Evolutionary conservation across 495 filamentous ascomycete species (phyloP), one percentile per base, ranked within the genome.

Genomic region (Sporormia fimetaria): DNA sequence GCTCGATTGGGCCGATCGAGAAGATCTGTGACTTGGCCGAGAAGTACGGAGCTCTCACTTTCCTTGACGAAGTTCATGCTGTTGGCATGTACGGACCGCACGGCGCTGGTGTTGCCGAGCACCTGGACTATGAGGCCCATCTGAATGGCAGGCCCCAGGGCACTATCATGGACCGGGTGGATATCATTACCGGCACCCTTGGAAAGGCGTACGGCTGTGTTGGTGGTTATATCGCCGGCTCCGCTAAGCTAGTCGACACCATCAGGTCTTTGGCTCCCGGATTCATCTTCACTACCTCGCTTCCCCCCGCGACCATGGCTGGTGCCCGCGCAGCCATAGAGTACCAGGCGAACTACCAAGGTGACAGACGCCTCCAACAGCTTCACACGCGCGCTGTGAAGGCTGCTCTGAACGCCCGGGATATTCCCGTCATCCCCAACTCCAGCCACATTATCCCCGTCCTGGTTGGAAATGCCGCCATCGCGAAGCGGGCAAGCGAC

Each of bases 21-120:
- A 76, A 81, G 57, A 96, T 98, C 40, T 94, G 86, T 59, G 87
- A 96, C 58, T 68, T 98, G 17, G 87, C 90, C 10, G 87, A 96
- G 39, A 94, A 94, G 63, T 98, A 98, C 62, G 90, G 90, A 47
- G 90, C 90, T 21, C 74, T 98, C 49, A 98, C 90, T 52, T 96
- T 98, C 63, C 66, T 94, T 59, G 90, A 98, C 57, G 90, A 98
- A 70, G 90, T 98, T 33, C 90, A 98, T 62, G 90, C 90, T 23
- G 90, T 98, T 16, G 90, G 90, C 47, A 98, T 98, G 90, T 98
- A 98, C 57, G 90, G 90, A 55, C 86, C 90, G 56, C 78, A 88
- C 53, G 90, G 90, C 49, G 90, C 87, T 33, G 90, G 90, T 58
- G 92, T 98, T 39, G 90, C 90, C 10, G 90, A 98, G 63, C 90